phyloP scores from a whole-genome alignment of 192 early-diverging fungal species.

The Coemansia guatemalensis region DNA sequence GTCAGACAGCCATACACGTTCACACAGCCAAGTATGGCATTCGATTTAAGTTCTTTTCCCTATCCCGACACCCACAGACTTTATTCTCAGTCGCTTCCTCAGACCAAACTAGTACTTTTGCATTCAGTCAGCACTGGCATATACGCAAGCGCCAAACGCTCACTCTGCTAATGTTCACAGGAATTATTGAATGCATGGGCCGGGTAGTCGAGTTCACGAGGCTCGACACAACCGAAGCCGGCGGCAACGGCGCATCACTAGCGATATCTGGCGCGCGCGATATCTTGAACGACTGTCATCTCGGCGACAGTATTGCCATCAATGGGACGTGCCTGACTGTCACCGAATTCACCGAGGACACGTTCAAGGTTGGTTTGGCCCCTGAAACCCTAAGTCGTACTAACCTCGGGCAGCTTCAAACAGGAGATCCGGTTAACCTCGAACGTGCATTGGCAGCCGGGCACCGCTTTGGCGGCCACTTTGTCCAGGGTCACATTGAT shows the following conservation, averaged over 20 bases:
- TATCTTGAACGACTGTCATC: constrained; percentile 79
- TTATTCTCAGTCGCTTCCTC: no score
- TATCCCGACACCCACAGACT: no score
- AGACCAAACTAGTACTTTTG: no score
- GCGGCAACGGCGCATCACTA: constrained; percentile 87
- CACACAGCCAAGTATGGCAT: no score
- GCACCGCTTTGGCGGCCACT: constrained; percentile 94
- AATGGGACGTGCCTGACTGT: constrained; percentile 97
- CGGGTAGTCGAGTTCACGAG: constrained; percentile 63
- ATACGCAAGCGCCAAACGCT: background rate
- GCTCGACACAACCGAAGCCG: constrained; percentile 72
- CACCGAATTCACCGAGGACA: constrained; percentile 79
- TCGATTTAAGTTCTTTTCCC: no score
- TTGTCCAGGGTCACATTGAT: constrained; percentile 97
- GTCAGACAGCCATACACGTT: no score
- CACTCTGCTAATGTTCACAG: constrained; percentile 82
- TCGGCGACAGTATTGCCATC: constrained; percentile 93
- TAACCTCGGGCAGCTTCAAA: constrained; percentile 76
- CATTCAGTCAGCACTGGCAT: no score
- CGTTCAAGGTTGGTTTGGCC: constrained; percentile 89
- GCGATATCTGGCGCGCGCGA: constrained; percentile 66
- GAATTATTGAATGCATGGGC: constrained; percentile 94
- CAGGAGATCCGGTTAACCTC: constrained; percentile 83
- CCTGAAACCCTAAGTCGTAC: constrained; percentile 94
- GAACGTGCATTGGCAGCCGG: constrained; percentile 88